Evolutionary conservation across 192 early-diverging fungal genomes (phyloP), one percentile per base, ranked within the genome.

Genomic region (Funneliformis mosseae): DNA sequence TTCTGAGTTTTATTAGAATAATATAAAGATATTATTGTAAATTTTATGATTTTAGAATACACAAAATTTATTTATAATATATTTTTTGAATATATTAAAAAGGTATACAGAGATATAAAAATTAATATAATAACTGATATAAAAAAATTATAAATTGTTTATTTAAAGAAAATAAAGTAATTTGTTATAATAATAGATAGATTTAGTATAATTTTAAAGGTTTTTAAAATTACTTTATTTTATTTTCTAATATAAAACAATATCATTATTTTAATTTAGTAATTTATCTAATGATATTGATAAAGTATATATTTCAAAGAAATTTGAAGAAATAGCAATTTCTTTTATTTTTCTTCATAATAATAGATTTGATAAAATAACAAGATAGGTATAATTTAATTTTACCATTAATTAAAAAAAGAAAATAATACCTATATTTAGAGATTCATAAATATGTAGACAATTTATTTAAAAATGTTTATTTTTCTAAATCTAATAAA

Each of bases 111-210:
- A n/a, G n/a, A n/a, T n/a, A n/a, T n/a, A n/a, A n/a, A n/a, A n/a
- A n/a, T n/a, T n/a, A n/a, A n/a, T n/a, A n/a, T n/a, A n/a, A n/a
- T n/a, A n/a, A 23, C 21, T 50, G 23, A 73, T 50, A 23, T 73
- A 48, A 42, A 73, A 73, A 25, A 48, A 46, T 73, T 16, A 48
- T 73, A n/a, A 73, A 73, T 73, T 23, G 21, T 48, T 73, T 43
- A 38, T 33, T 38, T 41, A 18, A 18, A 33, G 66, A 38, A 38
- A 68, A 68, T 38, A 11, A 33, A 39, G 66, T 14, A 39, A 16
- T 69, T 33, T 41, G 39, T 41, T 69, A 41, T 42, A 69, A 42
- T 41, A 42, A 69, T 41, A 8, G 38, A 69, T 69, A 38, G 39
- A 69, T 3, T 41, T 69, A 38, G 67, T 38, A 69, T 41, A 0